Base-by-base conservation (phyloP, 805 yeast genomes). In the Metschnikowia drakensbergensis region DNA sequence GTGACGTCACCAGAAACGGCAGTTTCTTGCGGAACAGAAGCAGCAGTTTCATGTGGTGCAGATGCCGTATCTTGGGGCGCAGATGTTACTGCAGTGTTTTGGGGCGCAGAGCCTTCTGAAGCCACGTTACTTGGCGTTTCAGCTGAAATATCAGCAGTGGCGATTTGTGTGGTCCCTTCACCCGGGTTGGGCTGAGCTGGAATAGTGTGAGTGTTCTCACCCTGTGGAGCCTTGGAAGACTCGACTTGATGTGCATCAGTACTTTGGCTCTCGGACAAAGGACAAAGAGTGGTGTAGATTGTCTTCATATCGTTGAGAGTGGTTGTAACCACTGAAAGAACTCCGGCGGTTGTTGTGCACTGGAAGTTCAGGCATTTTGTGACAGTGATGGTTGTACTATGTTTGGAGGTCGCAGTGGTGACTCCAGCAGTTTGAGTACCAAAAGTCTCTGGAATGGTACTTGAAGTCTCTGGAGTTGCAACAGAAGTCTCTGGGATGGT, bases 211-310 rank as follows among this genome's bases (percentile, higher is more conserved):
- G 36, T 22, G 13, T 17, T 34, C 22, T 13, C 28, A 10, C 31
- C 13, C 6, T 13, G 5, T 38, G 42, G 33, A 6, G 28, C 27
- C 11, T 28, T 26, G 3, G 28, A 31, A 5, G 32, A 28, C 13
- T 36, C 11, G 3, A 17, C 6, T 36, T 9, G 8, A 10, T 7
- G 27, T 35, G 38, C 32, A 22, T 13, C 41, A 26, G 32, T 23
- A 6, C 10, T 23, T 33, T 22, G 36, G 33, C 33, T 36, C 33
- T 39, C 34, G 6, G 43, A 30, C 36, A 40, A 40, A 10, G 43
- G 43, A 8, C 43, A 40, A 35, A 40, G 30, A 13, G 43, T 40
- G 28, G 43, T 40, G 36, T 40, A 40, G 10, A 22, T 30, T 6
- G 43, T 40, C 11, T 30, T 28, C 29, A 11, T 4, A n/a, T 31